Conservation (phyloP, 306 rosid genomes). For the Hippophae gyantsensis region DNA sequence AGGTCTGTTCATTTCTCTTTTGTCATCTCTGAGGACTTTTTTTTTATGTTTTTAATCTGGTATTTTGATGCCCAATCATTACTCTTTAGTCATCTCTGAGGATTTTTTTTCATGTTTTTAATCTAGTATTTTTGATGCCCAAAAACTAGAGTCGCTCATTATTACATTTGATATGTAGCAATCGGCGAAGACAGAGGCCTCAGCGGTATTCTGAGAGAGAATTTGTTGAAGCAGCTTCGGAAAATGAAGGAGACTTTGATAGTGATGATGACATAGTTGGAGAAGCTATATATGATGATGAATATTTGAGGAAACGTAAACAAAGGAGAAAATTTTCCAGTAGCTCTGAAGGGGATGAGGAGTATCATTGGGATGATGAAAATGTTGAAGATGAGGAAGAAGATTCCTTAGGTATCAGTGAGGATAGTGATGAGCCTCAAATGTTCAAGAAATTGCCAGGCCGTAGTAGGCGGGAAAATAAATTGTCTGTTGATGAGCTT, state of each 20-base stretch:
- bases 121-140: conserved; percentile 6
- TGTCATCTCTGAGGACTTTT: too few relatives aligned
- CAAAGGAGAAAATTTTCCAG: conserved; percentile 73
- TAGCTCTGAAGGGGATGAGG: conserved; percentile 98
- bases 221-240: conserved; percentile 65
- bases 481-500: conserved; percentile 68
- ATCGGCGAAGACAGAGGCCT: conserved; percentile 78
- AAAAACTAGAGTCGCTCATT: conserved; percentile 12
- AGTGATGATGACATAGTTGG: conserved; percentile 98
- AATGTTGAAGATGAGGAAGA: conserved; percentile 93
- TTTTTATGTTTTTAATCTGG: not conserved
- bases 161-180: conserved; percentile 33
- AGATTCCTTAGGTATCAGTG: conserved; percentile 65
- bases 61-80: not conserved
- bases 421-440: conserved; percentile 73
- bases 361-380: conserved; percentile 79
- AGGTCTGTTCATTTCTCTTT: conserved; percentile 33
- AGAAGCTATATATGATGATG: conserved; percentile 92
- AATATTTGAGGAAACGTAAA: conserved; percentile 75
- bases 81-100: not conserved
- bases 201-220: conserved; percentile 81
- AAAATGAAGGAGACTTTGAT: conserved; percentile 69
- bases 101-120: too few relatives aligned
- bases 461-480: conserved; percentile 80
- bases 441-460: conserved; percentile 56